These are phyloP conservation scores for Naematelia encephala DNA, from an alignment of 768 basidiomycete species.

Conservation along the genomic window DNA sequence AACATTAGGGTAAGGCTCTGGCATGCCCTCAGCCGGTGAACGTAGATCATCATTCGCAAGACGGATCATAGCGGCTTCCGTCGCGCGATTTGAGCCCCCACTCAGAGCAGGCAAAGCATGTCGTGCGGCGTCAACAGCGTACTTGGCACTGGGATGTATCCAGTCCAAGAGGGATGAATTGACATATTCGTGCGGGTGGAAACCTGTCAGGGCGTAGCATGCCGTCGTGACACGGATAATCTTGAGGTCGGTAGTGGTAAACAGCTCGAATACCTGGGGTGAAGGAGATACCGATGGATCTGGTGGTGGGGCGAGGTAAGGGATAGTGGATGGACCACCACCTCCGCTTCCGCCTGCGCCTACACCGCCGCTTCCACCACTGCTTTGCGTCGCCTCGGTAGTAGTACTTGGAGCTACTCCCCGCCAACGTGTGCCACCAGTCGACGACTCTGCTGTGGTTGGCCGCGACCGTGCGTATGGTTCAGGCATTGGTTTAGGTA, in stretches of 20 bases:
- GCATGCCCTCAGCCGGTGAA: conserved; percentile 44
- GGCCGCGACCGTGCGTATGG: conserved; percentile 22
- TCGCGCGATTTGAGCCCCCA: conserved; percentile 21
- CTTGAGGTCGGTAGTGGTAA: conserved; percentile 41
- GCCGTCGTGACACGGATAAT: conserved; percentile 29
- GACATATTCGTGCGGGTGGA: conserved; percentile 38
- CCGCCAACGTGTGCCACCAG: not conserved
- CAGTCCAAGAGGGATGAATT: conserved; percentile 33
- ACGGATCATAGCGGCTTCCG: conserved; percentile 28
- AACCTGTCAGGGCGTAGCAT: conserved; percentile 35
- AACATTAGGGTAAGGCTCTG: conserved; percentile 41
- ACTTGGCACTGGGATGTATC: conserved; percentile 36
- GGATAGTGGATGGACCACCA: not conserved
- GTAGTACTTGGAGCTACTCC: not conserved
- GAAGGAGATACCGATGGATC: not conserved
- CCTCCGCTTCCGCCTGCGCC: not conserved
- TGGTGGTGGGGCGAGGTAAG: not conserved
- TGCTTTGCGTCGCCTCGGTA: too few species aligned
- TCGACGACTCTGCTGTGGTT: not conserved
- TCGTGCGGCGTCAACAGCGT: conserved; percentile 27
- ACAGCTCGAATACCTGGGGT: conserved; percentile 33
- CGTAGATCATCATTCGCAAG: conserved; percentile 27
- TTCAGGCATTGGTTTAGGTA: conserved; percentile 22
- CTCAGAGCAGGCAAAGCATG: conserved; percentile 23
- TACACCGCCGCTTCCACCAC: too few species aligned